Percentiles rank a stretch among this genome's conserved stretches.
phyloP scores from a whole-genome alignment of 2,329 filamentous ascomycete genomes.

The Penicillium sp. region DNA sequence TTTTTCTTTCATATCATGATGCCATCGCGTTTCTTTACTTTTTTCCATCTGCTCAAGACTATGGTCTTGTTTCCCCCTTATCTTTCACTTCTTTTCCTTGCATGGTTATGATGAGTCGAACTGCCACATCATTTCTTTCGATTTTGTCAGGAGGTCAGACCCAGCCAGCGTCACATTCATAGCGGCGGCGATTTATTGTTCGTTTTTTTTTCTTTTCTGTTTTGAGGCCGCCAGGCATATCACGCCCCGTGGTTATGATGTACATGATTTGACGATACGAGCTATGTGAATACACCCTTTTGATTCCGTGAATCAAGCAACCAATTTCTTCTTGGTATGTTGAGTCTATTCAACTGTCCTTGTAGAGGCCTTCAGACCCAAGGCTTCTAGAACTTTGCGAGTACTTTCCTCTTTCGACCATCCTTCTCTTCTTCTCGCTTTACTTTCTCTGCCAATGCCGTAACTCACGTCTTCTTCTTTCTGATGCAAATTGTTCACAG shows the following conservation, averaged over 20 bases:
- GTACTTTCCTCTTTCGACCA: too few species aligned
- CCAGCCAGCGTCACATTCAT: conserved; percentile 19
- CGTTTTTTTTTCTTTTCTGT: conserved; percentile 7
- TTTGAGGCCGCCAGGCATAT: conserved; percentile 11
- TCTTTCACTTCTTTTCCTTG: neutral
- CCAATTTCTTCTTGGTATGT: neutral
- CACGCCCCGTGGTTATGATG: conserved; percentile 6
- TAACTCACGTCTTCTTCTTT: too few species aligned
- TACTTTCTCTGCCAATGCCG: too few species aligned
- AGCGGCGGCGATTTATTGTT: conserved; percentile 21
- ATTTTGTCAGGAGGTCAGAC: conserved; percentile 1
- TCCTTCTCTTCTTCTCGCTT: too few species aligned
- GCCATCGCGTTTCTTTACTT: neutral
- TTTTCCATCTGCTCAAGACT: neutral
- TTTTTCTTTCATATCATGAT: conserved; percentile 2
- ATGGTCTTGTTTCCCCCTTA: neutral
- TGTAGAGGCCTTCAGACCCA: too few species aligned
- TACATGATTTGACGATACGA: conserved; percentile 10
- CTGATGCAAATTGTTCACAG: too few species aligned
- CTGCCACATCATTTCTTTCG: conserved; percentile 3
- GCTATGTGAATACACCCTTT: conserved; percentile 5
- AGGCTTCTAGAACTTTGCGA: too few species aligned
- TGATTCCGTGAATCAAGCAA: conserved; percentile 3
- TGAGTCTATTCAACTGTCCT: neutral
- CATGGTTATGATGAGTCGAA: neutral